Evolutionary conservation across 148 eudicot species (phyloP), one percentile per base, ranked within the genome.

Genomic region (Camellia japonica): DNA sequence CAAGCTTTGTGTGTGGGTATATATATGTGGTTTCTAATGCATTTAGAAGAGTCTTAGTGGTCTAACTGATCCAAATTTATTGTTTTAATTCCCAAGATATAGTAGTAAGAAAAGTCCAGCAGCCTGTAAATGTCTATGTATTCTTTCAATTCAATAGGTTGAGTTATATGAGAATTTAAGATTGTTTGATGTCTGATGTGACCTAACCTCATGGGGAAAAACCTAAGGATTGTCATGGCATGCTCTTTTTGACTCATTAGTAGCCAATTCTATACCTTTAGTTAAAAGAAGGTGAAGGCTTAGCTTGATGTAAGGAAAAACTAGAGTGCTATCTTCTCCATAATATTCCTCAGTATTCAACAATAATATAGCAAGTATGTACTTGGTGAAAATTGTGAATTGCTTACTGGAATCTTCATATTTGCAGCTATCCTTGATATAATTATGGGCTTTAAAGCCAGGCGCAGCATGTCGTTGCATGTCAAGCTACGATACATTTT

Each of bases 391-490:
- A 54, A 49, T 68, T n/a, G 49, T 78, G 74, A 68, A 15, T 67
- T 78, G 15, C 19, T 18, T 66, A 7, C 16, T 46, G 8, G 15
- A 73, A 19, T 56, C 68, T 59, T 73, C 44, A 63, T 64, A 8
- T 77, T 67, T 83, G 81, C 88, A 91, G 94, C 92, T 86, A 71
- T 85, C 20, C 80, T 89, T 51, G 94, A 91, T 85, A 71, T 91
- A n/a, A 72, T 89, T 44, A 83, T 89, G 87, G 81, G 89, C 82
- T 89, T 89, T 88, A 89, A 89, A 85, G 90, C 94, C 59, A 83
- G 87, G 77, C 83, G 66, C 66, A 83, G 85, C 77, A 88, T 91
- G 94, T 85, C 94, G 41, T 47, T 82, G 10, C 80, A 88, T 78
- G 94, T 89, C 61, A 89, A 87, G 85, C 87, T 91, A 61, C 82